Evolutionary conservation across 2,329 filamentous ascomycete species (phyloP), one percentile per base, ranked within the genome.

Genomic region (Verticillium dahliae): DNA sequence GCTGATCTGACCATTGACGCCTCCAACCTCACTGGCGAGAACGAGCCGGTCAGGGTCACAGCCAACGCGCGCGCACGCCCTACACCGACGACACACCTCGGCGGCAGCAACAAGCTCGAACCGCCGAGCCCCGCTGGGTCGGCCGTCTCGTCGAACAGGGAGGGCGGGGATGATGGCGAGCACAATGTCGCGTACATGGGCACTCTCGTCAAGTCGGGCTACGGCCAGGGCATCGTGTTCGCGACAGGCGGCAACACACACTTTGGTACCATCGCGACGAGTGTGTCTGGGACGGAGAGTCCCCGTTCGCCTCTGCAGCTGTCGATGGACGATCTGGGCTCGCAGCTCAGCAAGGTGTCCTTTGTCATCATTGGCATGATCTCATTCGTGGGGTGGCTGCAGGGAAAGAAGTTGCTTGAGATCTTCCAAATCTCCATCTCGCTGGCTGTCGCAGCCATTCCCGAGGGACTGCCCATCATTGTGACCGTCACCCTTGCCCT

Each of bases 111-210:
- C 31, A 60, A 61, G 67, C 71, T 69, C 61, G 73, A 63, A 66
- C 77, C 69, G 10, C 70, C 73, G 5, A 74, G 69, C 50, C 72
- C 73, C 10, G 79, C 80, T 50, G 76, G 58, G 15, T 59, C 58
- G 14, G 18, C 77, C 31, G 74, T 80, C 41, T 83, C 84, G 79
- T 57, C 85, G 83, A 66, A 86, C 81, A 64, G 85, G 34, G 88
- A 90, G 66, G 84, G 90, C 55, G 82, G 86, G 57, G 77, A 90
- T 58, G 90, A 90, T 64, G 89, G 90, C 60, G 86, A 89, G 68
- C 90, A 90, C 69, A 98, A 99, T 70, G 93, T 99, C 72, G 95
- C 93, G 2, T 98, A 97, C 74, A 98, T 99, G 93, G 95, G 95
- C 34, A 99, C 95, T 2, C 76, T 99, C 66, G 92, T 99, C 38